Conservation (phyloP, 148 eudicot species). For the Fallopia convolvulus region DNA sequence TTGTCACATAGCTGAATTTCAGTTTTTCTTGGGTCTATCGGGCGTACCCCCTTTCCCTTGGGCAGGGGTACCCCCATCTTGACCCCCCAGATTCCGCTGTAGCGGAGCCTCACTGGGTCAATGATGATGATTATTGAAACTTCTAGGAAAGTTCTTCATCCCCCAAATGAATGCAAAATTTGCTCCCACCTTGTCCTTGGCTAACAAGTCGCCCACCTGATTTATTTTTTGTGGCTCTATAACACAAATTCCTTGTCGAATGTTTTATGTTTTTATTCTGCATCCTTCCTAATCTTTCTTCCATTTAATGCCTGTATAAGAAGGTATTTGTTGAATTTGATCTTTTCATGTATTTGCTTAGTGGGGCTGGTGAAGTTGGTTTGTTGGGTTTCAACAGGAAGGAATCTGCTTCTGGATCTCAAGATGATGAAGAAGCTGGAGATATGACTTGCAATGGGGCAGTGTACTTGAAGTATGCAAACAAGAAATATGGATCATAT, state of each 20-base stretch:
- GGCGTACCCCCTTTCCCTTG: no score
- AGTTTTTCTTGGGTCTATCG: no score
- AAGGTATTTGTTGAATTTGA: neutral
- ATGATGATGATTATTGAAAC: neutral
- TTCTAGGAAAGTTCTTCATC: neutral
- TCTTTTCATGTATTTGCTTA: neutral
- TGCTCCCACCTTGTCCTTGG: neutral
- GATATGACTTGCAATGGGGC: slow-evolving; percentile 43
- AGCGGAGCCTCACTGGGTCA: no score
- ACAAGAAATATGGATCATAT: neutral
- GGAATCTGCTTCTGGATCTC: neutral
- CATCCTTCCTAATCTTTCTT: neutral
- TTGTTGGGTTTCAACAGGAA: slow-evolving; percentile 1
- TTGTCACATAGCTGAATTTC: no score
- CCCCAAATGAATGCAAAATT: no score
- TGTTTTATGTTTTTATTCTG: neutral
- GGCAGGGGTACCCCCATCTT: no score
- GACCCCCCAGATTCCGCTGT: no score
- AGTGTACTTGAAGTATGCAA: slow-evolving; percentile 31
- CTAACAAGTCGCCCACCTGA: no score
- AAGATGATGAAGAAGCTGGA: slow-evolving; percentile 4
- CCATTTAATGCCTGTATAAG: neutral
- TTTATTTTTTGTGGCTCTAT: no score
- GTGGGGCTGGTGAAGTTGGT: neutral
- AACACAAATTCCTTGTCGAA: neutral